Percentiles rank a stretch among this genome's conserved stretches.
phyloP scores from a whole-genome alignment of 1,284 basidiomycete genomes.

The Boletellus dicymbophilus region DNA sequence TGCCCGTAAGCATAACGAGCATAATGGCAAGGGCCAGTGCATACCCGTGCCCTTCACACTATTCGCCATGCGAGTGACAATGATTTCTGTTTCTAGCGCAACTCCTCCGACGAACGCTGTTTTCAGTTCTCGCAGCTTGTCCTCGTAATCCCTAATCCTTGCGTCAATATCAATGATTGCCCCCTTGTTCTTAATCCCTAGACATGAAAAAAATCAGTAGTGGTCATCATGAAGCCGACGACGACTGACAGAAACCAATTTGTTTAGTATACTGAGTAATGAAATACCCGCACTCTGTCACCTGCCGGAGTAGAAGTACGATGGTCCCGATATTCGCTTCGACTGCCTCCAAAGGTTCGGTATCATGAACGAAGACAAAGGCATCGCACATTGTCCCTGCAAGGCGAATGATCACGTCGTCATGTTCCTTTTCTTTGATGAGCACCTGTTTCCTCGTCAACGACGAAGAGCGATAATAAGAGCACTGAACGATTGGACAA shows the following conservation, averaged over 20 bases:
- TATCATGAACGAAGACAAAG: not conserved
- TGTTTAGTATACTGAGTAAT: not conserved
- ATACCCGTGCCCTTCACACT: not conserved
- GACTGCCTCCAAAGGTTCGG: not conserved
- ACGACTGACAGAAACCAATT: not conserved
- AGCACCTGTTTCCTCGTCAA: not conserved
- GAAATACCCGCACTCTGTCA: slow-evolving; percentile 1
- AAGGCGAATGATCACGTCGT: not conserved
- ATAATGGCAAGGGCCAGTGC: not conserved
- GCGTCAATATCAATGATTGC: not conserved
- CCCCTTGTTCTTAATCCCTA: slow-evolving; percentile 5
- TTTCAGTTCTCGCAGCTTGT: not conserved
- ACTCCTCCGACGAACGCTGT: slow-evolving; percentile 2
- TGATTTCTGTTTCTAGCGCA: not conserved
- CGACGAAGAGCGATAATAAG: not conserved
- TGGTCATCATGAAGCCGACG: not conserved
- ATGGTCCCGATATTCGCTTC: not conserved
- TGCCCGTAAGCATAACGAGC: not conserved
- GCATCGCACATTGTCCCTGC: not conserved
- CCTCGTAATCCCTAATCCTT: slow-evolving; percentile 5
- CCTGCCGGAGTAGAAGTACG: slow-evolving; percentile 1
- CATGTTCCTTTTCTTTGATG: not conserved
- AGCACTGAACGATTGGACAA: not conserved
- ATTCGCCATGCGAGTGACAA: not conserved
- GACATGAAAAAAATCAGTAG: not conserved